Evolutionary conservation across 345 rosid species (phyloP).

Genomic region (Stellera chamaejasme): DNA sequence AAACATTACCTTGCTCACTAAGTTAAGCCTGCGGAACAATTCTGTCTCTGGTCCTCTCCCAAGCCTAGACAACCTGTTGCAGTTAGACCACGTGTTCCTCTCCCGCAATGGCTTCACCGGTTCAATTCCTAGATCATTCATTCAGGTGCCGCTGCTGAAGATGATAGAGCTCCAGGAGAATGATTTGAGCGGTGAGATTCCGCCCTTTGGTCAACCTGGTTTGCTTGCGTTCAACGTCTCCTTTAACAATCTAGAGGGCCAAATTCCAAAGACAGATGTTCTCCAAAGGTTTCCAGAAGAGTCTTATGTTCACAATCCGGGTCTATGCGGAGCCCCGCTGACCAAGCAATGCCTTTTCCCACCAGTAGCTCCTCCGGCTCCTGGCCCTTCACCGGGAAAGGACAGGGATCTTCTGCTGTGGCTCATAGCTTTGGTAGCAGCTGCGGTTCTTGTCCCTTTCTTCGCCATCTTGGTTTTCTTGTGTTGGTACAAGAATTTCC

Average conservation of each 20-base stretch:
- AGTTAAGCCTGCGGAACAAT: conserved; percentile 36
- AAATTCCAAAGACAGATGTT: conserved; percentile 28
- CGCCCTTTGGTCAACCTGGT: conserved; percentile 31
- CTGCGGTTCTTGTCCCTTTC: conserved; percentile 22
- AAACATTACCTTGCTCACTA: conserved; percentile 30
- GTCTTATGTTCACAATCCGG: conserved; percentile 28
- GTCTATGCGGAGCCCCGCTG: conserved; percentile 45
- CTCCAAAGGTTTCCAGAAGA: conserved; percentile 28
- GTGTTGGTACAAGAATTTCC: conserved; percentile 20
- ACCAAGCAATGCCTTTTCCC: conserved; percentile 18
- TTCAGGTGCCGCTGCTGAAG: conserved; percentile 20
- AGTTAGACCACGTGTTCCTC: conserved; percentile 24
- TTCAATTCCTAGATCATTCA: conserved; percentile 27
- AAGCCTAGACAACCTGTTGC: conserved; percentile 19
- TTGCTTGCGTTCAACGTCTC: conserved; percentile 40
- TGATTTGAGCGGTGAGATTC: conserved; percentile 30
- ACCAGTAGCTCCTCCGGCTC: conserved; percentile 10
- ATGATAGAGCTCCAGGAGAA: conserved; percentile 38
- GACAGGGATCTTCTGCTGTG: conserved; percentile 14
- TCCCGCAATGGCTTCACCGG: conserved; percentile 35
- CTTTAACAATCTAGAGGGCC: conserved; percentile 33
- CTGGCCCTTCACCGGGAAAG: conserved; percentile 4
- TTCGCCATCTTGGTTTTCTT: conserved; percentile 18
- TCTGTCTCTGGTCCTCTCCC: conserved; percentile 35
- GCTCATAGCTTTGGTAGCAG: conserved; percentile 20